Base-by-base conservation (phyloP, 768 basidiomycete genomes). In the Austroboletus eburneus region DNA sequence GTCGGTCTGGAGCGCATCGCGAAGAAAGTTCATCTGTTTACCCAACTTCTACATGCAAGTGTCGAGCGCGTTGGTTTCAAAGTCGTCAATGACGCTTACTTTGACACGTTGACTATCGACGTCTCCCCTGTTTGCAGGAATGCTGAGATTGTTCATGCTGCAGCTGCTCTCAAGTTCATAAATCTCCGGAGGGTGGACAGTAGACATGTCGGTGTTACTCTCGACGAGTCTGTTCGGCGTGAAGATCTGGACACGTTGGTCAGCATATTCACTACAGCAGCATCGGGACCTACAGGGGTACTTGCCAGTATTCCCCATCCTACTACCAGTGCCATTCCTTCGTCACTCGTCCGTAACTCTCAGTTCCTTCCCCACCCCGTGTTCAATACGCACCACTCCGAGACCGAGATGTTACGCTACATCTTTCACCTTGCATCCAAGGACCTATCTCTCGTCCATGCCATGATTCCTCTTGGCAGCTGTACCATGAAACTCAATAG, bases 401-500 rank as follows among this genome's bases (percentile, higher is more conserved):
- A 99, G 73, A 99, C 96, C 0, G 93, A 97, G 70, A 93, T 99
- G 88, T 74, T 99, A 27, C 91, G 96, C 30, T 96, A 97, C 68
- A 90, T 98, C 60, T 81, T 91, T 69, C 87, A 92, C 56, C 79
- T 99, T 40, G 89, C 93, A 50, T 84, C 84, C 30, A 98, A 98
- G 72, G 96, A 99, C 63, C 79, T 98, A 47, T 86, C 91, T 23
- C 83, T 99, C 25, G 87, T 90, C 9, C 96, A 99, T 64, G 81
- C 91, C 37, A 97, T 98, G 91, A 97, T 96, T 56, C 85, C 91
- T 12, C 79, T 94, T 3, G 93, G 93, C 47, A 93, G 91, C 64
- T 94, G 93, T 68, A 95, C 93, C 6, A 96, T 95, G 93, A 96
- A 98, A 70, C 78, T 99, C 46, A 99, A 99, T 72, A 92, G 91